Conservation (phyloP, 2,329 filamentous ascomycete genomes). For the Alternaria solani region DNA sequence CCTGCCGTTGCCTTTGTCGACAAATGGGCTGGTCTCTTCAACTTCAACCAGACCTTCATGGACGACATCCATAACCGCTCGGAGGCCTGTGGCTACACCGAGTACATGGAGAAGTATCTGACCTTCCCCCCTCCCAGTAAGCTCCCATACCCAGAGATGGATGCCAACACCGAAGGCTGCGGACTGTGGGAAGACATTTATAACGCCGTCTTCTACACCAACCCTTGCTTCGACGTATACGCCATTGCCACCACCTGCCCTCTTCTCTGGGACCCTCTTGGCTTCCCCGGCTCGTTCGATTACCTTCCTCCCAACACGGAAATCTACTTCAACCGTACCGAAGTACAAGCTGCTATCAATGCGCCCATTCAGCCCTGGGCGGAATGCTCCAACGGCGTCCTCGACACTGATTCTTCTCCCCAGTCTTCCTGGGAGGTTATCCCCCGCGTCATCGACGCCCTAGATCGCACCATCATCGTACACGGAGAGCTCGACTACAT, state of each 20-base stretch:
- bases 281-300: conserved; percentile 69
- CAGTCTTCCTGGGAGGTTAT: conserved; percentile 67
- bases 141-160: conserved; percentile 62
- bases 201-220: conserved; percentile 63
- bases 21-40: conserved; percentile 67
- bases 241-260: conserved; percentile 77
- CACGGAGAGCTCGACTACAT: conserved; percentile 76
- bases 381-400: conserved; percentile 62
- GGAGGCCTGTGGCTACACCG: conserved; percentile 68
- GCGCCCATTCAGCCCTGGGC: conserved; percentile 66
- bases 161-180: conserved; percentile 61
- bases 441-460: conserved; percentile 75
- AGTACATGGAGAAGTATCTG: conserved; percentile 68
- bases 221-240: conserved; percentile 84
- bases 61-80: conserved; percentile 61
- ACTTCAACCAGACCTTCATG: conserved; percentile 68
- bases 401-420: conserved; percentile 61
- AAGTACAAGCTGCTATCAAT: conserved; percentile 74
- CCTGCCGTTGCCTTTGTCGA: conserved; percentile 68
- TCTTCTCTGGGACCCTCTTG: conserved; percentile 71
- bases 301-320: conserved; percentile 70
- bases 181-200: conserved; percentile 65
- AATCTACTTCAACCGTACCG: conserved; percentile 75
- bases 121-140: conserved; percentile 72
- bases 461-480: conserved; percentile 74